A percentile compares a stretch with the other conserved stretches of the same genome.
phyloP scores from a whole-genome alignment of 129 eudicot genomes.

The Ambrosia trifida region DNA sequence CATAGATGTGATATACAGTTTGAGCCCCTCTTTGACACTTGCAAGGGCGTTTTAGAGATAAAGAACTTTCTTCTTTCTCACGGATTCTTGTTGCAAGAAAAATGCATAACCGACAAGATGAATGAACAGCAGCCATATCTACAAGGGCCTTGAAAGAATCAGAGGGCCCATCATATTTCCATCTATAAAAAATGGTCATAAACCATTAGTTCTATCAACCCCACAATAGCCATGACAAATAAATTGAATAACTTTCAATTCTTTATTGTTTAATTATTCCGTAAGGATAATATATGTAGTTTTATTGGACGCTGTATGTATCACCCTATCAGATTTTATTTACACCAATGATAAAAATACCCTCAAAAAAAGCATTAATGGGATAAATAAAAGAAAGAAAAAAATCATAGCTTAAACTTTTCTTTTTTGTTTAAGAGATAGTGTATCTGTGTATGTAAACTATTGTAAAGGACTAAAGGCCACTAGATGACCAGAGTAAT shows the following conservation, averaged over 20 bases:
- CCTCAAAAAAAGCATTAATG: neutral
- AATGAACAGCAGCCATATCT: constrained; percentile 99
- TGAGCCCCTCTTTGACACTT: constrained; percentile 63
- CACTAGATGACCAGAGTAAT: neutral
- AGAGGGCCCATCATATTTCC: constrained; percentile 95
- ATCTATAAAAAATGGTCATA: constrained; percentile 42
- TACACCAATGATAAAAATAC: neutral
- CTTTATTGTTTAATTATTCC: neutral
- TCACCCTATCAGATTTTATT: neutral
- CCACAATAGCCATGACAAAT: constrained; percentile 4
- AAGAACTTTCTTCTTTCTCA: constrained; percentile 60
- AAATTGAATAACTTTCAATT: neutral
- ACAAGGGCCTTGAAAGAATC: constrained; percentile 96
- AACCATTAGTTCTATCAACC: neutral
- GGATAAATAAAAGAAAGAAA: neutral
- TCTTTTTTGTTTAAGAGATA: neutral
- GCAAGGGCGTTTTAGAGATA: constrained; percentile 78
- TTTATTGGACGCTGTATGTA: too few relatives aligned
- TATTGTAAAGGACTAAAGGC: neutral
- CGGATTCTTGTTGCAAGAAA: constrained; percentile 77
- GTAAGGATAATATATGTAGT: neutral
- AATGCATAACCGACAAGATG: constrained; percentile 92
- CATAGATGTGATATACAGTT: constrained; percentile 78
- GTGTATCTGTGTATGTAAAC: neutral
- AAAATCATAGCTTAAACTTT: neutral